These are phyloP conservation scores for Lunasporangiospora selenospora DNA, from an alignment of 192 early-diverging fungal species.

Conservation along the genomic window DNA sequence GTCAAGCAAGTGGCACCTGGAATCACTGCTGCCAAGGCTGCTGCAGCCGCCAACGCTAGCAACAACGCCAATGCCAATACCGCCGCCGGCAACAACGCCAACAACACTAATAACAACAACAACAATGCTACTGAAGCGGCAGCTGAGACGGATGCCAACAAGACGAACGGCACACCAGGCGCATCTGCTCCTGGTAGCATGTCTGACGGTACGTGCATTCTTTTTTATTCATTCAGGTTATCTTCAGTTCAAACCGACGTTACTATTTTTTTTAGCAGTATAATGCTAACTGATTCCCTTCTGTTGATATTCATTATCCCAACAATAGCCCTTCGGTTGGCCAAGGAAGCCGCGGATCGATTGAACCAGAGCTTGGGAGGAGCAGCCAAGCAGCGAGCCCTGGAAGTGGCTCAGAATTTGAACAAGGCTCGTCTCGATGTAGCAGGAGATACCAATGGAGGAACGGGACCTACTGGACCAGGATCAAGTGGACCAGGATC, in stretches of 20 bases:
- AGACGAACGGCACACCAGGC: too few relatives aligned
- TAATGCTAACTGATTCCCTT: too few relatives aligned
- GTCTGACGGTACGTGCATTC: background rate
- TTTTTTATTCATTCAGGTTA: too few relatives aligned
- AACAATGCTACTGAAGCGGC: constrained; percentile 1
- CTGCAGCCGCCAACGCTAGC: constrained; percentile 44
- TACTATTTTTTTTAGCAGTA: too few relatives aligned
- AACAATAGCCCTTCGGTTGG: constrained; percentile 23
- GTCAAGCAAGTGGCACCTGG: constrained; percentile 50
- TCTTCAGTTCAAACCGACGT: too few relatives aligned
- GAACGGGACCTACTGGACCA: constrained; percentile 53
- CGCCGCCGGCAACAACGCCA: constrained; percentile 12
- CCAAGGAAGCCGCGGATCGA: constrained; percentile 41
- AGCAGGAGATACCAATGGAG: constrained; percentile 60
- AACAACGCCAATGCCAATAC: constrained; percentile 7
- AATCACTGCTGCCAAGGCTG: constrained; percentile 46
- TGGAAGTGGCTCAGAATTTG: constrained; percentile 42
- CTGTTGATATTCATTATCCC: background rate
- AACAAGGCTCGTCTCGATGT: constrained; percentile 54
- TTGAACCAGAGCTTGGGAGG: constrained; percentile 27
- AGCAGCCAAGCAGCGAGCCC: constrained; percentile 29
- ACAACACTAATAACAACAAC: constrained; percentile 13
- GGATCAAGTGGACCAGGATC: constrained; percentile 10
- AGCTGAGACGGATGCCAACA: too few relatives aligned
- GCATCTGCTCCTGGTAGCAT: background rate